A percentile compares a stretch with the other conserved stretches of the same genome.
Evolutionary conservation across 2,329 filamentous ascomycete genomes (phyloP).

Genomic region (Pseudogymnoascus pannorum): DNA sequence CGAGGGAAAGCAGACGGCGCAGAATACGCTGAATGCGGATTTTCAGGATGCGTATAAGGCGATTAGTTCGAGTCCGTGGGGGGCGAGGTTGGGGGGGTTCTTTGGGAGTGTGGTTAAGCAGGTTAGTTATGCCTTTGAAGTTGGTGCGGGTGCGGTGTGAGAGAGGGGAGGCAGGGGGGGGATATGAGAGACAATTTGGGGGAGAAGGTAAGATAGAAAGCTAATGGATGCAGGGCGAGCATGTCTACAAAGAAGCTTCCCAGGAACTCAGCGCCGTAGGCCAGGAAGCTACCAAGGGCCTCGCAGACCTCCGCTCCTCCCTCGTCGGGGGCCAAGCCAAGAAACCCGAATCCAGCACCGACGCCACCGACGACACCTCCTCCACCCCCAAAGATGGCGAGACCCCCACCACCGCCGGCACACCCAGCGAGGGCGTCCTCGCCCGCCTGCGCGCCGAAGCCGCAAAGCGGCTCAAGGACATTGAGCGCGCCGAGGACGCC

Average conservation of each 20-base stretch:
- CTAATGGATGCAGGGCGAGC: conserved; percentile 54
- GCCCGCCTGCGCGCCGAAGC: conserved; percentile 70
- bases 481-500: conserved; percentile 88
- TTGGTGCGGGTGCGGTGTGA: too few species aligned
- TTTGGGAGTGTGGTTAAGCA: conserved; percentile 91
- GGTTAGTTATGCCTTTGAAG: conserved; percentile 40
- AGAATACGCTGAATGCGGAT: conserved; percentile 68
- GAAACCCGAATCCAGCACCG: conserved; percentile 17
- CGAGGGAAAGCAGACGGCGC: conserved; percentile 37
- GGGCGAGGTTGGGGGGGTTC: conserved; percentile 77
- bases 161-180: conserved; percentile 7
- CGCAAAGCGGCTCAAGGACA: conserved; percentile 75
- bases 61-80: conserved; percentile 87
- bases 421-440: conserved; percentile 58
- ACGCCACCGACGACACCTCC: too few species aligned
- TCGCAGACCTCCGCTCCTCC: conserved; percentile 61
- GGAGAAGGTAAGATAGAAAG: background rate
- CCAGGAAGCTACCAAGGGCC: conserved; percentile 73
- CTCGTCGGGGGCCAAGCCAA: conserved; percentile 49
- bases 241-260: conserved; percentile 74
- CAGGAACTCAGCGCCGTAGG: conserved; percentile 76
- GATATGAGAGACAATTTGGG: background rate
- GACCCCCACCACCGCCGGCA: conserved; percentile 40
- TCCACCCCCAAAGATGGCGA: conserved; percentile 32
- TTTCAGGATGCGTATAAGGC: conserved; percentile 94